These are phyloP conservation scores for Xylaria venustula DNA, from an alignment of 495 filamentous ascomycete species.

Conservation along the genomic window DNA sequence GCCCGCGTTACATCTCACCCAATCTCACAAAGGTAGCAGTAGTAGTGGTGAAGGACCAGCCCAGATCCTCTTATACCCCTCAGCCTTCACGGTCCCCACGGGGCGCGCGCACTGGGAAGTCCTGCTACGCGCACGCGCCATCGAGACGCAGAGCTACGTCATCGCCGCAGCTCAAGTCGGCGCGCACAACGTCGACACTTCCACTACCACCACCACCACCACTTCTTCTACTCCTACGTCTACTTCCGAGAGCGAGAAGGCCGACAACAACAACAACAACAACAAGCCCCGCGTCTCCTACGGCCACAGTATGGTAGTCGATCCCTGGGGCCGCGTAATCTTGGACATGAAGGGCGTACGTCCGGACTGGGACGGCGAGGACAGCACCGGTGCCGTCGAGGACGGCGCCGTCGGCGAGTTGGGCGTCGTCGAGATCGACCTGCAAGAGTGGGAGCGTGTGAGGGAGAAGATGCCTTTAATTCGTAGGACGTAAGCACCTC, in stretches of 20 bases:
- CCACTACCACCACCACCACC: conserved; percentile 35
- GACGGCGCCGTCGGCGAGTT: conserved; percentile 41
- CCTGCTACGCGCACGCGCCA: conserved; percentile 75
- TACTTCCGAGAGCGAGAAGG: too few species aligned
- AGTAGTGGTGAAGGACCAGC: conserved; percentile 36
- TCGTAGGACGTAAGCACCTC: conserved; percentile 46
- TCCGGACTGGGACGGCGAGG: conserved; percentile 29
- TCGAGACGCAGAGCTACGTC: conserved; percentile 87
- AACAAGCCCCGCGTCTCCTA: conserved; percentile 63
- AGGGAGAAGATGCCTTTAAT: conserved; percentile 64
- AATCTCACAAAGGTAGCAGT: conserved; percentile 34
- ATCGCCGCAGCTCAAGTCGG: conserved; percentile 86
- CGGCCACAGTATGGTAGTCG: conserved; percentile 83
- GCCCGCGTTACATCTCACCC: conserved; percentile 62
- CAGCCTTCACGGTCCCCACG: conserved; percentile 86
- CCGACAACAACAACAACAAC: not conserved
- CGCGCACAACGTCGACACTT: conserved; percentile 63
- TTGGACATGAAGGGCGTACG: conserved; percentile 58
- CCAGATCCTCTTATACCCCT: conserved; percentile 82
- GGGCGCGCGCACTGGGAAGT: conserved; percentile 83
- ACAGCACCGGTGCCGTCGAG: conserved; percentile 43
- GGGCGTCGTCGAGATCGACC: conserved; percentile 48
- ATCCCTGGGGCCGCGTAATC: conserved; percentile 82
- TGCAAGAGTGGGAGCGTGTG: conserved; percentile 43
- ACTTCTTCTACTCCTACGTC: too few species aligned